These are phyloP conservation scores for Hamigera avellanea DNA, from an alignment of 495 filamentous ascomycete species.

Conservation along the genomic window DNA sequence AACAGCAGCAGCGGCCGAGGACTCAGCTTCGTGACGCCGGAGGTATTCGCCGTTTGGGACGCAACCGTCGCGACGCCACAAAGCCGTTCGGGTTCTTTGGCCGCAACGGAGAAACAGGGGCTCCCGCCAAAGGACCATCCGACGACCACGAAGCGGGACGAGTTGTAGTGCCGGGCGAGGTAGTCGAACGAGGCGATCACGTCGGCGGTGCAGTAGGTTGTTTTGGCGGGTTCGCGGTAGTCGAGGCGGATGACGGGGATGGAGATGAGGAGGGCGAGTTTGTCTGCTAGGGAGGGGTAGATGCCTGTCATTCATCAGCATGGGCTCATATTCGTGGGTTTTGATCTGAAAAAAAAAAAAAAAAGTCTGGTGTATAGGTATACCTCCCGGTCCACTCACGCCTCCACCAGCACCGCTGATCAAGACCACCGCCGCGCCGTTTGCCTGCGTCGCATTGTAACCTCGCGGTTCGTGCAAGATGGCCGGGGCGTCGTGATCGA, in stretches of 20 bases:
- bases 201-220: slow-evolving; percentile 22
- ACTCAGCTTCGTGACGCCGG: slow-evolving; percentile 64
- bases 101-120: slow-evolving; percentile 25
- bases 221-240: slow-evolving; percentile 28
- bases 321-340: no score
- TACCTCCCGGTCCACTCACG: slow-evolving; percentile 28
- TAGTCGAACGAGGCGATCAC: slow-evolving; percentile 25
- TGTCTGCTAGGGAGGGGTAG: slow-evolving; percentile 30
- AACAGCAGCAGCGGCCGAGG: slow-evolving; percentile 24
- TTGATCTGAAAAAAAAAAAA: no score
- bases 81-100: slow-evolving; percentile 16
- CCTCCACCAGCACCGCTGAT: slow-evolving; percentile 35
- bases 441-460: slow-evolving; percentile 6
- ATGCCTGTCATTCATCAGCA: no score
- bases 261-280: slow-evolving; percentile 23
- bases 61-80: slow-evolving; percentile 26
- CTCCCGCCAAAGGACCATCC: slow-evolving; percentile 37
- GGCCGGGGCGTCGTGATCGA: slow-evolving; percentile 15
- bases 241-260: slow-evolving; percentile 31
- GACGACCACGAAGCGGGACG: slow-evolving; percentile 26
- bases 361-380: no score
- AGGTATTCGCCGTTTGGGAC: slow-evolving; percentile 59
- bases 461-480: slow-evolving; percentile 15
- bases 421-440: slow-evolving; percentile 25
- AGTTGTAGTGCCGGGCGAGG: slow-evolving; percentile 17